Base-by-base conservation (phyloP, 192 early-diverging fungal species). In the Pilaira anomala region DNA sequence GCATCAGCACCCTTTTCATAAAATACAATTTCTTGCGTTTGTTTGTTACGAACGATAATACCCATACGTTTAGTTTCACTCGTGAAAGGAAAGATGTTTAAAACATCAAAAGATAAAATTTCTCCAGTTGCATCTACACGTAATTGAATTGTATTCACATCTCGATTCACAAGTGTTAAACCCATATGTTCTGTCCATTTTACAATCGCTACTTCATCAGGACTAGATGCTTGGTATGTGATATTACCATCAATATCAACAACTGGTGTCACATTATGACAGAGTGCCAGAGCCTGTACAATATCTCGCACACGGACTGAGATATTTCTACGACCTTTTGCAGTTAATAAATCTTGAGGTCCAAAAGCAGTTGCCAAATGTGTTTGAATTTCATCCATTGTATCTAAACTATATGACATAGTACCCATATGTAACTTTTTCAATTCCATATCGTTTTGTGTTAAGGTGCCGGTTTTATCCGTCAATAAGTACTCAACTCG, bases 21-120 rank as follows among this genome's bases (percentile, higher is more conserved):
- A 73, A 98, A 98, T 9, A 76, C 80, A 51, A 97, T 92, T 53
- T 96, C 93, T n/a, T 85, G 79, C 0, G 84, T 84, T 4, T 68
- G 56, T 46, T 73, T 65, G 56, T 95, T 89, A 14, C 80, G 77
- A 42, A 97, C 81, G 24, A 98, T 81, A 46, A 98, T 93, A 56
- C 96, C 96, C 96, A 98, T 98, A 48, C 96, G 86, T 75, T 98
- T 98, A 11, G 89, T 88, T 72, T 98, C 96, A 75, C 90, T 92
- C 13, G 94, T 96, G 71, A 98, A 98, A 13, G 96, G 96, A 61
- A 98, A 98, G 7, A 93, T 83, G 12, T 96, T 88, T 13, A 98
- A 75, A 5, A 98, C 86, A 33, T 88, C 82, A 74, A 86, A 98
- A 22, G 85, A 77, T 36, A 90, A 71, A 22, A 69, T 49, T 8